phyloP scores from a whole-genome alignment of 2,329 filamentous ascomycete species.

The Aspergillus terreus region DNA sequence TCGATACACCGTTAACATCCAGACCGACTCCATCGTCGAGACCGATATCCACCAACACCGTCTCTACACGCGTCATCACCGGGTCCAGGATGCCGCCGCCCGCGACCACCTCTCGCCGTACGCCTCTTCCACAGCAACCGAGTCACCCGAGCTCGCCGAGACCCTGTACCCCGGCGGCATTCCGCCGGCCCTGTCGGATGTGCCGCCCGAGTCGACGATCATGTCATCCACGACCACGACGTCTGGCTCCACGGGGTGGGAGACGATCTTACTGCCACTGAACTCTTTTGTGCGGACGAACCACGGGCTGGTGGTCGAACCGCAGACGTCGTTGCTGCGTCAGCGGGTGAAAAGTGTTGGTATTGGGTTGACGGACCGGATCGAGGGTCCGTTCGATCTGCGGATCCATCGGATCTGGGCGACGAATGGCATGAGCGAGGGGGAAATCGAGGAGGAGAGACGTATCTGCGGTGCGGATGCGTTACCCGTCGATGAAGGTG shows the following conservation, averaged over 20 bases:
- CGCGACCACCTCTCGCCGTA: conserved; percentile 15
- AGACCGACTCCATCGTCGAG: conserved; percentile 88
- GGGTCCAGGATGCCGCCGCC: conserved; percentile 17
- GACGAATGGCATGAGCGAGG: conserved; percentile 63
- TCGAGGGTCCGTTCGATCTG: conserved; percentile 84
- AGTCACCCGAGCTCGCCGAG: conserved; percentile 21
- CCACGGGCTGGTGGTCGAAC: conserved; percentile 85
- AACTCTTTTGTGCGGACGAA: conserved; percentile 94
- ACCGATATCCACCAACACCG: conserved; percentile 97
- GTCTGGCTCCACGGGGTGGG: conserved; percentile 79
- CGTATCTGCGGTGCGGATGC: conserved; percentile 39
- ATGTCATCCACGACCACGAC: conserved; percentile 40
- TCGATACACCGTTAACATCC: conserved; percentile 91
- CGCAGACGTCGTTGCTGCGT: conserved; percentile 82
- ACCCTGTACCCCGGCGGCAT: conserved; percentile 24
- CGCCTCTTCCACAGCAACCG: conserved; percentile 15
- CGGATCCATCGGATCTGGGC: conserved; percentile 86
- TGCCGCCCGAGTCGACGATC: conserved; percentile 33
- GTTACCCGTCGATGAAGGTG: conserved; percentile 34
- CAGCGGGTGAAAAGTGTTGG: conserved; percentile 84
- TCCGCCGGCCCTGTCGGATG: conserved; percentile 36
- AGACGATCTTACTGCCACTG: conserved; percentile 89
- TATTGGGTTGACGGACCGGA: conserved; percentile 81
- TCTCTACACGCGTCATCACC: conserved; percentile 55
- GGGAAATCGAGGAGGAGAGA: conserved; percentile 38